Evolutionary conservation across 164 flowering plant genomes (phyloP), one percentile per base, ranked within the genome.

Genomic region (Chloranthus sessilifolius): DNA sequence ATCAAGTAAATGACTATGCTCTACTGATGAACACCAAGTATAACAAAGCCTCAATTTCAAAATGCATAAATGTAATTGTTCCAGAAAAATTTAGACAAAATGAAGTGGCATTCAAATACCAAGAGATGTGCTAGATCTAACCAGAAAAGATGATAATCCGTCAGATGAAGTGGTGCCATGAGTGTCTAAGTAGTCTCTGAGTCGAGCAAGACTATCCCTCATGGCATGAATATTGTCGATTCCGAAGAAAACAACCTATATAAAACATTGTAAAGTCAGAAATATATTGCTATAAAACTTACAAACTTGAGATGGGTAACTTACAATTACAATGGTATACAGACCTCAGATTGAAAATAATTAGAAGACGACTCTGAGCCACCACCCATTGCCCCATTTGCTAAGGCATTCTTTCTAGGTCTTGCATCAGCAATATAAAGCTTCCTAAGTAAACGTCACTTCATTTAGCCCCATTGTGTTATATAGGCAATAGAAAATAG

Each of bases 311-410:
- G 36, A 10, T 30, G 3, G n/a, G n/a, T 10, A 21, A 3, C 8
- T 14, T 27, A 11, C 27, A 17, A 38, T 21, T 28, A 19, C 19
- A 47, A 23, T 15, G 8, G 17, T 16, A 22, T 33, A 69, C 73
- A 65, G 34, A 89, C 99, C 97, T 94, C 99, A 42, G 90, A 84
- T 43, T 89, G 97, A 53, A 77, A 82, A 69, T 94, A 94, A 65
- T 94, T 80, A 57, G 99, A 70, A 22, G 99, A 85, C 29, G 99
- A 94, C 76, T 94, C 99, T 19, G 99, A 94, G 47, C 99, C 97
- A 59, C 99, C 99, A 61, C 99, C 99, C 95, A 86, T 81, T 27
- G 99, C 99, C 1, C 97, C 95, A 78, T 94, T 94, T 41, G 99
- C 99, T 60, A 94, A 69, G 50, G 99, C 97, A 77, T 94, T 94